A percentile compares a stretch with the other conserved stretches of the same genome.
Evolutionary conservation across 768 basidiomycete species (phyloP).

Genomic region (Butyriboletus loyo): DNA sequence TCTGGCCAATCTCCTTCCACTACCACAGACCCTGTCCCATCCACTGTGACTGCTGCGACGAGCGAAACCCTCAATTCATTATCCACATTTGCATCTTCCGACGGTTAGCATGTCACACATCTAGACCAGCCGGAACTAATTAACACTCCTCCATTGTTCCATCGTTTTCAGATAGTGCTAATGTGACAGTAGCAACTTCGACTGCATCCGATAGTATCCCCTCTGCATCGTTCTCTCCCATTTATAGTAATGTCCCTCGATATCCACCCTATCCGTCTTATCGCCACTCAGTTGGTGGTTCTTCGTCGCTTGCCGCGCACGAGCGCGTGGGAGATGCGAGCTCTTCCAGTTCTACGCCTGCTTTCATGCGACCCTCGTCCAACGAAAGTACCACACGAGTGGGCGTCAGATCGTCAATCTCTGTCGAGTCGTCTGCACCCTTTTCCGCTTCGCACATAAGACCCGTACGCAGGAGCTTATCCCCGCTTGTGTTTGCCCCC

Average conservation of each 20-base stretch:
- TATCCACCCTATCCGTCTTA: conserved; percentile 24
- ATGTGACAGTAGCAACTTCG: conserved; percentile 5
- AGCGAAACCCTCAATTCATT: conserved; percentile 13
- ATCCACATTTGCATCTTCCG: conserved; percentile 16
- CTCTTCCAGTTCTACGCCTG: conserved; percentile 5
- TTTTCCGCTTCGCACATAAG: conserved; percentile 9
- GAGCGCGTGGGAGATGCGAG: conserved; percentile 15
- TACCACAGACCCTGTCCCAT: conserved; percentile 2
- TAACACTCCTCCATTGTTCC: conserved; percentile 8
- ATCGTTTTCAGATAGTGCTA: conserved; percentile 10
- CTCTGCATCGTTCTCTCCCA: conserved; percentile 17
- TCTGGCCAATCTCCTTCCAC: conserved; percentile 3
- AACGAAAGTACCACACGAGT: conserved; percentile 10
- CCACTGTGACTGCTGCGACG: conserved; percentile 9
- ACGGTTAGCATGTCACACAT: conserved; percentile 19
- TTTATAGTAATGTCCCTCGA: conserved; percentile 23
- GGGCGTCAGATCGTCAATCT: conserved; percentile 7
- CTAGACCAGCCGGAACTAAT: conserved; percentile 4
- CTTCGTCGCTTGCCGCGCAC: conserved; percentile 13
- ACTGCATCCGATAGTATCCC: conserved; percentile 14
- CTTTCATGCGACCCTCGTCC: conserved; percentile 19
- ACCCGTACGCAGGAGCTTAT: conserved; percentile 23
- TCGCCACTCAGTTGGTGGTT: conserved; percentile 14
- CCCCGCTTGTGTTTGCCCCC: conserved; percentile 23
- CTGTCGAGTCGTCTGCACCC: conserved; percentile 7